Percentiles rank a stretch among this genome's conserved stretches.
Evolutionary conservation across 2,329 filamentous ascomycete genomes (phyloP).

Genomic region (Fusarium globosum): DNA sequence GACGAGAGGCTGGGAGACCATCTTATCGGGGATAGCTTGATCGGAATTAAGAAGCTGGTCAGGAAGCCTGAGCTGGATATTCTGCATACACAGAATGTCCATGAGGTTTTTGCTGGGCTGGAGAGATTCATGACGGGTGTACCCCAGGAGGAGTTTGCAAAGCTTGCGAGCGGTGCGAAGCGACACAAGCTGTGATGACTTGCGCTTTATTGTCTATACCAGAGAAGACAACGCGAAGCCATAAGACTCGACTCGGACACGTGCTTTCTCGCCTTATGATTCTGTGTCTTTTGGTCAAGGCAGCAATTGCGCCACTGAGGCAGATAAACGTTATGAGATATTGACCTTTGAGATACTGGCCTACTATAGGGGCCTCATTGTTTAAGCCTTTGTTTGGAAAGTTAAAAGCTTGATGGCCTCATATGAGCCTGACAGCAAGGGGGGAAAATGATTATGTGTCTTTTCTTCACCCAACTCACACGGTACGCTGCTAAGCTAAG

Average conservation of each 20-base stretch:
- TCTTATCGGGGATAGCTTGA: constrained; percentile 80
- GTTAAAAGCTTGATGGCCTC: too few relatives aligned
- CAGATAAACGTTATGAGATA: too few relatives aligned
- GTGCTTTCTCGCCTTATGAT: neutral
- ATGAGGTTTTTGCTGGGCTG: constrained; percentile 87
- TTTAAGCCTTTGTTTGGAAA: too few relatives aligned
- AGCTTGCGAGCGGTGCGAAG: constrained; percentile 88
- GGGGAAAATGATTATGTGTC: neutral
- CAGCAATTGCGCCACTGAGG: too few relatives aligned
- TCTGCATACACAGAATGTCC: constrained; percentile 80
- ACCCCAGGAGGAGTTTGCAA: constrained; percentile 89
- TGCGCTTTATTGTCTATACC: neutral
- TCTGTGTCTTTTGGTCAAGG: neutral
- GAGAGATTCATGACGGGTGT: constrained; percentile 82
- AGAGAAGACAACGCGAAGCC: neutral
- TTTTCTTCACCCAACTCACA: neutral
- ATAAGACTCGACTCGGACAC: neutral
- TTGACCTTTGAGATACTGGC: too few relatives aligned
- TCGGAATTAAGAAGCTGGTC: constrained; percentile 87
- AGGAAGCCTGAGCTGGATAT: constrained; percentile 76
- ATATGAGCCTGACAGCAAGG: too few relatives aligned
- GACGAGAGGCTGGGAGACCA: constrained; percentile 84
- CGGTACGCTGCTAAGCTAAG: neutral
- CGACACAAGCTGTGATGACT: constrained; percentile 83
- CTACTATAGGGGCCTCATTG: too few relatives aligned